Conservation (phyloP, 2,329 filamentous ascomycete species). For the Alternaria arbusti region DNA sequence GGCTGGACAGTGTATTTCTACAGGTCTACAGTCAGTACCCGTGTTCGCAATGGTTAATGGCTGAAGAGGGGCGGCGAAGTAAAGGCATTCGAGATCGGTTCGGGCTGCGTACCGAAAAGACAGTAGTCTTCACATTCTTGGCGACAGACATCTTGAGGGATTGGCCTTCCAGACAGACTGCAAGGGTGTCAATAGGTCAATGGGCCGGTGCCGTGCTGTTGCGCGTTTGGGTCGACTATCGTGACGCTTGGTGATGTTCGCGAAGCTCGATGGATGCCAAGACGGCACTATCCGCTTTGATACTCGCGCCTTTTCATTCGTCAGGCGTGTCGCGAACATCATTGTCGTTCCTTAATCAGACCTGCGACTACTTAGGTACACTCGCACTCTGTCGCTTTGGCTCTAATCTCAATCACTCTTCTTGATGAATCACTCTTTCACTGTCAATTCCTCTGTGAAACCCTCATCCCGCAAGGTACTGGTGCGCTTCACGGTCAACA, state of each 20-base stretch:
- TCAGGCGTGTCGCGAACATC: neutral
- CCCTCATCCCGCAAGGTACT: neutral
- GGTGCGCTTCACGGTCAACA: neutral
- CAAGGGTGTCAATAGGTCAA: constrained; percentile 32
- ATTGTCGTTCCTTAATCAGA: neutral
- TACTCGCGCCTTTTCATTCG: constrained; percentile 24
- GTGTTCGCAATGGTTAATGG: neutral
- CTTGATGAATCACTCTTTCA: too few species aligned
- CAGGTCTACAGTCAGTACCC: constrained; percentile 17
- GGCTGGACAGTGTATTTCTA: constrained; percentile 98
- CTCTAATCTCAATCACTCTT: neutral
- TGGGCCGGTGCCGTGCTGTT: constrained; percentile 24
- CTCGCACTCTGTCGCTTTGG: neutral
- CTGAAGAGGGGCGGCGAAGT: constrained; percentile 12
- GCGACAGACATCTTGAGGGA: constrained; percentile 35
- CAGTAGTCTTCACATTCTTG: constrained; percentile 38
- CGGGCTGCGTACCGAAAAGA: constrained; percentile 36
- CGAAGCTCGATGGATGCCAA: constrained; percentile 33
- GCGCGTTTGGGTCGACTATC: constrained; percentile 22
- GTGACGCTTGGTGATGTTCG: constrained; percentile 36
- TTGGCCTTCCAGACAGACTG: constrained; percentile 14
- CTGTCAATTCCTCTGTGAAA: too few species aligned
- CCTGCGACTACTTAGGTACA: neutral
- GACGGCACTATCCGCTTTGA: constrained; percentile 26
- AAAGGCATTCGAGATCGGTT: constrained; percentile 1